A percentile compares a stretch with the other conserved stretches of the same genome.
phyloP scores from a whole-genome alignment of 2,329 filamentous ascomycete genomes.

The Colletotrichum incanum region DNA sequence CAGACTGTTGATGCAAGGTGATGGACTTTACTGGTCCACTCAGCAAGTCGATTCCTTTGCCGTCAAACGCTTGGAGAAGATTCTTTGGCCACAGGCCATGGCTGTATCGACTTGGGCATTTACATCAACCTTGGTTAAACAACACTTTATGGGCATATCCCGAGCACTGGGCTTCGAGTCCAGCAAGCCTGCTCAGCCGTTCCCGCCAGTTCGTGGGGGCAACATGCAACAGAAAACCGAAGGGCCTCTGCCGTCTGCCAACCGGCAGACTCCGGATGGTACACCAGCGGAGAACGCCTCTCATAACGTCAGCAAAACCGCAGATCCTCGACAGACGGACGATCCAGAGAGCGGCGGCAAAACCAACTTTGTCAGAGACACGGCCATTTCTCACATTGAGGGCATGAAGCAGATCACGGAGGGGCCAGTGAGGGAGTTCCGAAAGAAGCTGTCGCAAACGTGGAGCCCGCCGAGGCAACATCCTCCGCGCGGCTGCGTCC shows the following conservation, averaged over 20 bases:
- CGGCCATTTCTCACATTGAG: slow-evolving; percentile 41
- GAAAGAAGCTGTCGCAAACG: slow-evolving; percentile 51
- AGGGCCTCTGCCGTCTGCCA: slow-evolving; percentile 30
- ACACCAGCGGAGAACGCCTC: slow-evolving; percentile 36
- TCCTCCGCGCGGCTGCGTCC: slow-evolving; percentile 67
- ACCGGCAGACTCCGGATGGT: slow-evolving; percentile 42
- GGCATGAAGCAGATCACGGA: slow-evolving; percentile 43
- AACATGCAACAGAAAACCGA: slow-evolving; percentile 30
- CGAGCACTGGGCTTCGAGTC: slow-evolving; percentile 62
- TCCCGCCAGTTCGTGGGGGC: slow-evolving; percentile 1
- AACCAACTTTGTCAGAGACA: slow-evolving; percentile 44
- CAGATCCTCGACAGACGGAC: slow-evolving; percentile 21
- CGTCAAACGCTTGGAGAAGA: slow-evolving; percentile 62
- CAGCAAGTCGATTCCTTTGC: slow-evolving; percentile 64
- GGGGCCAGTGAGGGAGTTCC: slow-evolving; percentile 39
- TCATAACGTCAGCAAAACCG: slow-evolving; percentile 34
- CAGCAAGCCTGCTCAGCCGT: slow-evolving; percentile 7
- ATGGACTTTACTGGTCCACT: slow-evolving; percentile 64
- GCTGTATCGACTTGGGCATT: slow-evolving; percentile 68
- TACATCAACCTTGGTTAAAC: slow-evolving; percentile 61
- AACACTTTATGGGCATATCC: slow-evolving; percentile 61
- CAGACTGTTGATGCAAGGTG: slow-evolving; percentile 67
- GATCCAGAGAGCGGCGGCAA: slow-evolving; percentile 38
- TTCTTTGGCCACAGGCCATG: slow-evolving; percentile 69
- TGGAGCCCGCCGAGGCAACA: slow-evolving; percentile 61